These are phyloP conservation scores for Emydomyces testavorans DNA, from an alignment of 2,329 filamentous ascomycete genomes.

Conservation along the genomic window DNA sequence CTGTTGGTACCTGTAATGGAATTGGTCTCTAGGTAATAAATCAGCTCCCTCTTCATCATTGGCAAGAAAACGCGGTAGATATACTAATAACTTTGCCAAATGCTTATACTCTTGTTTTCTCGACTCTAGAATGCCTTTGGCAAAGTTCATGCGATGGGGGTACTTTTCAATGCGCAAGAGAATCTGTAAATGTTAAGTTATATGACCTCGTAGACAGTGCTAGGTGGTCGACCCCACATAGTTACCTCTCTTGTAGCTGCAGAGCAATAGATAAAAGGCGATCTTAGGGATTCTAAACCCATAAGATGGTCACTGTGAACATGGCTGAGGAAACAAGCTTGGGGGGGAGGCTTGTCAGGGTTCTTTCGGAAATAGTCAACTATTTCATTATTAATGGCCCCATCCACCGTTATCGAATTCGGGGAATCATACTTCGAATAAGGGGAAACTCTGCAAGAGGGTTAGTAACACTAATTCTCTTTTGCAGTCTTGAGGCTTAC, in stretches of 20 bases:
- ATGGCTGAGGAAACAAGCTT: conserved; percentile 85
- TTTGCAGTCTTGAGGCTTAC: background rate
- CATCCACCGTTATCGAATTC: background rate
- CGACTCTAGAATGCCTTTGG: conserved; percentile 63
- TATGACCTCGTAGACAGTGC: background rate
- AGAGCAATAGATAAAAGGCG: conserved; percentile 85
- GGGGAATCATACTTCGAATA: conserved; percentile 15
- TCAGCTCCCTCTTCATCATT: conserved; percentile 2
- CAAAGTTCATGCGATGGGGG: conserved; percentile 69
- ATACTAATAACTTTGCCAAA: conserved; percentile 55
- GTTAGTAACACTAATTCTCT: conserved; percentile 10
- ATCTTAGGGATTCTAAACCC: conserved; percentile 63
- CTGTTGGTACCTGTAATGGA: conserved; percentile 67
- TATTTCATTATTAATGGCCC: conserved; percentile 24
- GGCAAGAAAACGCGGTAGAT: background rate
- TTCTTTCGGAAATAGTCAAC: conserved; percentile 70
- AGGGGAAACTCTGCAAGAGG: conserved; percentile 16
- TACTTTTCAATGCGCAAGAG: conserved; percentile 69
- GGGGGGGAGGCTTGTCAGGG: conserved; percentile 46
- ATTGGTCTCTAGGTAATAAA: conserved; percentile 53
- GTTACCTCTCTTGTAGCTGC: conserved; percentile 60
- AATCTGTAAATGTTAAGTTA: conserved; percentile 36
- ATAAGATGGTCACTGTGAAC: conserved; percentile 81
- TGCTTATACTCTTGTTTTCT: conserved; percentile 65
- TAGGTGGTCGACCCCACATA: background rate